Conservation (phyloP, 208 protist genomes). For the Leishmania tarentolae region DNA sequence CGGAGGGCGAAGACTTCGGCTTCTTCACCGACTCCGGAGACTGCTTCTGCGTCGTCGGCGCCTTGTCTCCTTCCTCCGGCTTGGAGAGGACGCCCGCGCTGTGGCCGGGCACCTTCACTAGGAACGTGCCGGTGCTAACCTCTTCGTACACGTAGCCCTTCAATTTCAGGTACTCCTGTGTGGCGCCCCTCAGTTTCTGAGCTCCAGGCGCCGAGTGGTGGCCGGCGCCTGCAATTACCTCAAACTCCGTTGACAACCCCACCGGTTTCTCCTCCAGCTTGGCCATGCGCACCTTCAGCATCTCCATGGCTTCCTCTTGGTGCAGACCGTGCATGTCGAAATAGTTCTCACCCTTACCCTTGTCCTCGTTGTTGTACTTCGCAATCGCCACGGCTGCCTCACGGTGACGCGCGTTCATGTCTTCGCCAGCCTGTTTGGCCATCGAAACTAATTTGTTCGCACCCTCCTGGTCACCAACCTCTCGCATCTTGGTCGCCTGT, state of each 20-base stretch:
- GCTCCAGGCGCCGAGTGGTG: slow-evolving; percentile 54
- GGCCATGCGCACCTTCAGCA: slow-evolving; percentile 41
- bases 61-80: slow-evolving; percentile 17
- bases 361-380: slow-evolving; percentile 55
- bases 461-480: slow-evolving; percentile 32
- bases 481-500: slow-evolving; percentile 39
- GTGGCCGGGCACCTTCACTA: slow-evolving; percentile 39
- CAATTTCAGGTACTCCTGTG: slow-evolving; percentile 34
- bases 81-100: slow-evolving; percentile 23
- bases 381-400: slow-evolving; percentile 52
- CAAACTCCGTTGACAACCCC: slow-evolving; percentile 39
- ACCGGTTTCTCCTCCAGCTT: slow-evolving; percentile 39
- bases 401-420: slow-evolving; percentile 36
- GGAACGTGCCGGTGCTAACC: slow-evolving; percentile 40
- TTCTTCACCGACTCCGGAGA: not conserved
- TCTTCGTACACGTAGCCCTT: slow-evolving; percentile 44
- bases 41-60: not conserved
- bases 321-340: slow-evolving; percentile 67
- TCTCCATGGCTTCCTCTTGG: slow-evolving; percentile 50
- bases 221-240: slow-evolving; percentile 55
- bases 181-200: slow-evolving; percentile 51
- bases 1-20: too few relatives aligned
- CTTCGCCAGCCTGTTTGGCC: slow-evolving; percentile 40
- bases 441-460: slow-evolving; percentile 37
- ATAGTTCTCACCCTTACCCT: slow-evolving; percentile 53